phyloP scores from a whole-genome alignment of 768 basidiomycete genomes.

The Xerocomellus chrysenteron region DNA sequence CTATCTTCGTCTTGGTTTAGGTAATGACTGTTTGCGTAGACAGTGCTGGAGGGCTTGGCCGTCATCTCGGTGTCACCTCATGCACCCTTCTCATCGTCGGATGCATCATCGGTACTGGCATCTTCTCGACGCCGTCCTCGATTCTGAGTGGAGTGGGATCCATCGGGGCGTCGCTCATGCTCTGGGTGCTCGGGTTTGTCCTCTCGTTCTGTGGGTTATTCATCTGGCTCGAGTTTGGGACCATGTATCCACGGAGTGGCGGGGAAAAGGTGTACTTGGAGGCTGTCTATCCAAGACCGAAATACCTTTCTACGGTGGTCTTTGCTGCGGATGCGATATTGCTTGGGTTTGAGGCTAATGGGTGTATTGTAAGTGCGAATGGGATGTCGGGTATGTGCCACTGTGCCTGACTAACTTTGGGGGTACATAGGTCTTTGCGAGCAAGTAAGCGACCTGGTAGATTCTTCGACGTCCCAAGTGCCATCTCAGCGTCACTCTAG shows the following conservation, averaged over 20 bases:
- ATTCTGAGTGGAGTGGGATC: conserved; percentile 57
- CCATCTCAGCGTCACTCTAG: conserved; percentile 25
- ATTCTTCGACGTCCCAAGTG: neutral
- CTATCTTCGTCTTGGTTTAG: neutral
- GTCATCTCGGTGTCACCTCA: conserved; percentile 52
- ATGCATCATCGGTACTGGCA: conserved; percentile 56
- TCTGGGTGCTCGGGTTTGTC: conserved; percentile 62
- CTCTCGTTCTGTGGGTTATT: conserved; percentile 60
- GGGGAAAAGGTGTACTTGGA: conserved; percentile 66
- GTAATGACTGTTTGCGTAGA: conserved; percentile 26
- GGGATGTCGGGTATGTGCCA: no score
- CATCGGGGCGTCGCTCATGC: conserved; percentile 57
- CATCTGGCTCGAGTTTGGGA: conserved; percentile 62
- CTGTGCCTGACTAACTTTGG: neutral
- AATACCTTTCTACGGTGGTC: conserved; percentile 46
- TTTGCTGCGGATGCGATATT: conserved; percentile 51
- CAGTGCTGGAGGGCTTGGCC: conserved; percentile 53
- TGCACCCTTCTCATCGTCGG: conserved; percentile 58
- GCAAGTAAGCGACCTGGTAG: conserved; percentile 24
- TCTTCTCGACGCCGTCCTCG: conserved; percentile 59
- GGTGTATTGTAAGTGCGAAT: conserved; percentile 44
- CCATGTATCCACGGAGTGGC: conserved; percentile 60
- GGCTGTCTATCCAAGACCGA: conserved; percentile 48
- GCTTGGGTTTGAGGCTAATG: conserved; percentile 40
- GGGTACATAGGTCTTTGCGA: conserved; percentile 29